Evolutionary conservation across 2,329 filamentous ascomycete species (phyloP), one percentile per base, ranked within the genome.

Genomic region (Fusarium sp.): DNA sequence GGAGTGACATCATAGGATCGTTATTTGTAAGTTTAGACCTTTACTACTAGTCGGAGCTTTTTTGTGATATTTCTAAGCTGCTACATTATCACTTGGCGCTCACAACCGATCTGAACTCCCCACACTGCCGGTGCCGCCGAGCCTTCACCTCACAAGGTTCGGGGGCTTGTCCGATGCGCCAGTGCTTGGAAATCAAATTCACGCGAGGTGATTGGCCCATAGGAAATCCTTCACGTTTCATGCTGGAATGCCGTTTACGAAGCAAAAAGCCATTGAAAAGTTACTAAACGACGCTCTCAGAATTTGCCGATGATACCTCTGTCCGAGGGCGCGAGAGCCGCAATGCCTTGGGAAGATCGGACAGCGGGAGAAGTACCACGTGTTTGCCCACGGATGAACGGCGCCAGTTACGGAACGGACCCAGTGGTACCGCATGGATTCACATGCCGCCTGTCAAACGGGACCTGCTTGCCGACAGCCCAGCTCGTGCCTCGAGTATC

Each of bases 181-280:
- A 68, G 71, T 74, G 61, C 50, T 68, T 70, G 65, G 61, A 65
- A 71, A 50, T 54, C 50, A 25, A 71, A 59, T 65, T 38, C 54
- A 5, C 13, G n/a, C 35, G 4, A 35, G 16, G 4, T 70, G 61
- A 74, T 74, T 74, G 71, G 71, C 42, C 40, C 5, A 11, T 38
- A 6, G 11, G 16, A 52, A 52, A 29, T 0, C 11, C 1, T 38
- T 58, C 58, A 74, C 56, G 71, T 74, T 68, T 58, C 52, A 29
- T n/a, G 18, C 35, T 64, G 68, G 70, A 71, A 71, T 73, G 71
- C 67, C 59, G 67, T 74, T 71, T 22, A 42, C 27, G n/a, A 58
- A 50, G 33, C 31, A 16, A 33, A 64, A 69, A 36, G 25, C 45
- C 47, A 62, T 56, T 29, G 11, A 40, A 16, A 25, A 38, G 20